phyloP scores from a whole-genome alignment of 2,329 filamentous ascomycete genomes.

The Chrysosporium queenslandicum region DNA sequence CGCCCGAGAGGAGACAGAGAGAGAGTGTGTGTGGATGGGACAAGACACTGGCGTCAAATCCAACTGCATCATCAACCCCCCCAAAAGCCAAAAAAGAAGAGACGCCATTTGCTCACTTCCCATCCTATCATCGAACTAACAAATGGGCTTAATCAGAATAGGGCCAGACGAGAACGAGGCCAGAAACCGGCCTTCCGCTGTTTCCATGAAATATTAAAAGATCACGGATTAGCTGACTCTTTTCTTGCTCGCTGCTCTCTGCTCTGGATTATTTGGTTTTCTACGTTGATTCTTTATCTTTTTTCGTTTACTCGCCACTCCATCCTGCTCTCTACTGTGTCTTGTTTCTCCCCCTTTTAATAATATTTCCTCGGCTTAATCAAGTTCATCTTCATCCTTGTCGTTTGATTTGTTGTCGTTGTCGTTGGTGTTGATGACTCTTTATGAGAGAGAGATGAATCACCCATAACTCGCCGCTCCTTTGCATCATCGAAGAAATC shows the following conservation, averaged over 20 bases:
- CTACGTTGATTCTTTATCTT: background rate
- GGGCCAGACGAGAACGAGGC: too few relatives aligned
- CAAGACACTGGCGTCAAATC: background rate
- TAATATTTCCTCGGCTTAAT: background rate
- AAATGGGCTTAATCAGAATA: conserved; percentile 8
- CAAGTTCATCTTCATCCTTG: background rate
- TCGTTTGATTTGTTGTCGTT: conserved; percentile 8
- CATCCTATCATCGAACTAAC: conserved; percentile 5
- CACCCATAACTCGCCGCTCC: background rate
- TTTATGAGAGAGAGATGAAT: background rate
- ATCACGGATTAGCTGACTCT: too few relatives aligned
- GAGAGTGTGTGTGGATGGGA: background rate
- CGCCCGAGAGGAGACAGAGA: background rate
- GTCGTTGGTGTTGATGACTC: conserved; percentile 5
- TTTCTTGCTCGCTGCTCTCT: too few relatives aligned
- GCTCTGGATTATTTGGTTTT: too few relatives aligned
- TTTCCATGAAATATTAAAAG: background rate
- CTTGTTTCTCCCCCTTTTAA: background rate
- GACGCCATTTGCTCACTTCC: too few relatives aligned
- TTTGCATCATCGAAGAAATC: background rate
- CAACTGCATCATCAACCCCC: too few relatives aligned
- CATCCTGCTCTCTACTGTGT: background rate
- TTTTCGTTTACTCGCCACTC: conserved; percentile 1
- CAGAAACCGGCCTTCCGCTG: too few relatives aligned
- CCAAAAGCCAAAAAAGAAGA: too few relatives aligned